Base-by-base conservation (phyloP, 176 grass and related monocot species). In the Oryza rufipogon region DNA sequence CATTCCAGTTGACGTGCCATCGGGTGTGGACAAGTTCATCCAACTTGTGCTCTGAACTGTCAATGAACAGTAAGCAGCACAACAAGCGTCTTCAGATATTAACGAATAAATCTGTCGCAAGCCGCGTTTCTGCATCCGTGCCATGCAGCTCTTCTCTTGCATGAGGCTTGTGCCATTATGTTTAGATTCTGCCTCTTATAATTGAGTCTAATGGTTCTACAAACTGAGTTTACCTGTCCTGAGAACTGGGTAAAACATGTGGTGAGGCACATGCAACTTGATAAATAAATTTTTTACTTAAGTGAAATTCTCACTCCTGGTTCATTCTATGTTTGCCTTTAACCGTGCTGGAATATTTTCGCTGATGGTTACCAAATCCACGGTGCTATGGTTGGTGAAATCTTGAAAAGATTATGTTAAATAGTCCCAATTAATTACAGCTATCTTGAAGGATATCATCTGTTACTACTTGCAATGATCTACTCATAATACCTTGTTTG, bases 41-140 rank as follows among this genome's bases (percentile, higher is more conserved):
- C 9, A 73, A 64, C 84, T 82, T 68, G 61, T 78, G 75, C 16
- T 68, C 58, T 30, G 70, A 47, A 80, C 38, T 85, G 28, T 63
- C 45, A 38, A 78, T 39, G 65, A 10, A 8, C 26, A 13, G 60
- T 70, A 32, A 22, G 19, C 17, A 56, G 16, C 51, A 60, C 28
- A 17, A 30, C 56, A 66, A 79, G 45, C 28, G 46, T 25, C 45
- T 66, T 73, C 1, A 61, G 15, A 78, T 71, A 46, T 68, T 67
- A 73, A 38, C 30, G 46, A 86, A 86, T 86, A 90, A 82, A 82
- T 86, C n/a, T 46, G 73, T 34, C 45, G 79, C 60, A 75, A 72
- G 65, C 73, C 82, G 79, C 58, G 14, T 82, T 54, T 60, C 19
- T 60, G 56, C 56, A 60, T 60, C 56, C 39, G 23, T 67, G 68